Conservation (phyloP, 2,329 filamentous ascomycete species). For the Cordyceps tenuipes region DNA sequence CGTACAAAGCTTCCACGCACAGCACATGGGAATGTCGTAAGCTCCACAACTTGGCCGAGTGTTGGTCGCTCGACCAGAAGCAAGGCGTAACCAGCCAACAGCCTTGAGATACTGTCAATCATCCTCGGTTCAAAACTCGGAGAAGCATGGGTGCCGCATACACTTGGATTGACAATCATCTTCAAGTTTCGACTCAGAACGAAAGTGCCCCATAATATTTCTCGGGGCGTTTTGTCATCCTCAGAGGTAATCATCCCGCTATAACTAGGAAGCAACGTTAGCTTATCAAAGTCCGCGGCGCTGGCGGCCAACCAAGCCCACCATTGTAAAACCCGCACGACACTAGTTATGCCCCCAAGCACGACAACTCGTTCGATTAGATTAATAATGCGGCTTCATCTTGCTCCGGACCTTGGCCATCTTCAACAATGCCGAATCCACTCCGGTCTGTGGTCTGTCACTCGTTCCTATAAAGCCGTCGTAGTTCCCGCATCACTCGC, state of each 20-base stretch:
- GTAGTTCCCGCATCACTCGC: neutral
- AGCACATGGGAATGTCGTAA: neutral
- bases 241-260: neutral
- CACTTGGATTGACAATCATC: neutral
- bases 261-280: neutral
- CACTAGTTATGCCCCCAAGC: neutral
- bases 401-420: no score
- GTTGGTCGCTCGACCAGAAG: no score
- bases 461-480: neutral
- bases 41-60: neutral
- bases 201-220: neutral
- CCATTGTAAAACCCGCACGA: neutral
- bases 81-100: no score
- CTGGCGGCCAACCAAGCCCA: neutral
- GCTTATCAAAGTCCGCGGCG: constrained; percentile 3
- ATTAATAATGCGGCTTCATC: neutral
- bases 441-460: neutral
- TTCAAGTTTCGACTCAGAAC: neutral
- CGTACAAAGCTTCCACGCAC: neutral
- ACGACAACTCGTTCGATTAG: neutral
- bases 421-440: neutral
- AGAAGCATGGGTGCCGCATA: neutral
- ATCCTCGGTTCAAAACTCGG: neutral
- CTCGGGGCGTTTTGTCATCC: neutral
- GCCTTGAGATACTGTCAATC: no score